phyloP scores from a whole-genome alignment of 179 eudicot genomes.

The Drosera spatulata region DNA sequence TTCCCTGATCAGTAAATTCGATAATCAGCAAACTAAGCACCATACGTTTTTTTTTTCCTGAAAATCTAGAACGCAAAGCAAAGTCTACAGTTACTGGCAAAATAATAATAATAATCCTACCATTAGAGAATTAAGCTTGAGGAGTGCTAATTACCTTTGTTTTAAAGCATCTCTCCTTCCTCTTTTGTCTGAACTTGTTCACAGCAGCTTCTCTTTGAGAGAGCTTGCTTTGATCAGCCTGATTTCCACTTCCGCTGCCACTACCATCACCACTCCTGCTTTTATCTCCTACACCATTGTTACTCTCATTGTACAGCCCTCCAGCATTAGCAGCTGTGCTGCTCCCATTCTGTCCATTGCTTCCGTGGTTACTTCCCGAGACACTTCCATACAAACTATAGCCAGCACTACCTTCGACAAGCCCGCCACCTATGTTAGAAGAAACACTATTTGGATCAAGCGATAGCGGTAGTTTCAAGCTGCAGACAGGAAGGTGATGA shows the following conservation, averaged over 20 bases:
- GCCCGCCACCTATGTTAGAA: conserved; percentile 19
- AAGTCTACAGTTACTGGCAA: too few relatives aligned
- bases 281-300: conserved; percentile 17
- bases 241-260: conserved; percentile 8
- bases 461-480: conserved; percentile 11
- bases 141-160: conserved; percentile 11
- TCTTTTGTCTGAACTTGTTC: conserved; percentile 16
- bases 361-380: conserved; percentile 41
- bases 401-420: conserved; percentile 32
- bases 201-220: conserved; percentile 18
- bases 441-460: conserved; percentile 28
- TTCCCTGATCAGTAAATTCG: too few relatives aligned
- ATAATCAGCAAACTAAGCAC: too few relatives aligned
- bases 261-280: conserved; percentile 20
- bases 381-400: conserved; percentile 37
- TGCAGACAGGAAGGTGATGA: conserved; percentile 14
- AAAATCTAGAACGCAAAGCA: too few relatives aligned
- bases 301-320: conserved; percentile 20
- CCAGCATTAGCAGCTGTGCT: conserved; percentile 27
- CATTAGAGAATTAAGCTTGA: too few relatives aligned
- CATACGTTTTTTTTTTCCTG: too few relatives aligned
- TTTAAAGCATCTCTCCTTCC: conserved; percentile 16
- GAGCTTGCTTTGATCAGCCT: conserved; percentile 11
- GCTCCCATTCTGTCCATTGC: conserved; percentile 43
- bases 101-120: too few relatives aligned